phyloP scores from a whole-genome alignment of 2,329 filamentous ascomycete species.

The Rasamsonia emersonii region DNA sequence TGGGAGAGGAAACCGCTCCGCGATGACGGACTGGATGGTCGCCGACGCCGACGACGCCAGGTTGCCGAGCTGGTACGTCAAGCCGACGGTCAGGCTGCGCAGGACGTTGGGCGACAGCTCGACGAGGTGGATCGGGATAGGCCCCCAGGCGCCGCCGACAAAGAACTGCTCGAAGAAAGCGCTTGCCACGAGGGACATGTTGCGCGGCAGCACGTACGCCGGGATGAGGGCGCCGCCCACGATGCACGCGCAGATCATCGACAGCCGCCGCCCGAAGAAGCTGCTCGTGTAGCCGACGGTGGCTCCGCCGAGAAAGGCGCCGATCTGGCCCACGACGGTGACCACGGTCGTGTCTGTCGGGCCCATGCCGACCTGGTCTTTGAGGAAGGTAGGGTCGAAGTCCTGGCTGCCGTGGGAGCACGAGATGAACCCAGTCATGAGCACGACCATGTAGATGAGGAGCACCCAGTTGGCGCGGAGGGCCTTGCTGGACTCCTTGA shows the following conservation, averaged over 20 bases:
- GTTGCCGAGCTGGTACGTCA: constrained; percentile 33
- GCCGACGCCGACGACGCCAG: constrained; percentile 32
- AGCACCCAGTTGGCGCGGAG: constrained; percentile 26
- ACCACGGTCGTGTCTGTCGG: constrained; percentile 25
- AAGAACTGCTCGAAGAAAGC: constrained; percentile 32
- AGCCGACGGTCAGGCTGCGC: constrained; percentile 26
- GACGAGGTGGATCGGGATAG: constrained; percentile 30
- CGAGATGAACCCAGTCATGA: constrained; percentile 30
- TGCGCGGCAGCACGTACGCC: constrained; percentile 23
- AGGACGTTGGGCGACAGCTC: constrained; percentile 27
- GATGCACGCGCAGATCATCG: constrained; percentile 25
- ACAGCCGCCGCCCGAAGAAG: constrained; percentile 27
- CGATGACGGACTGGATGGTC: constrained; percentile 36
- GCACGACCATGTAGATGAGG: constrained; percentile 27
- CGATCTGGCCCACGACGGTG: constrained; percentile 26
- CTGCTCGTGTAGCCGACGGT: constrained; percentile 27
- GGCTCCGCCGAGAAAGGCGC: constrained; percentile 25
- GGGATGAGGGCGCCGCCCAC: constrained; percentile 27
- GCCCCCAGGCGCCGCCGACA: constrained; percentile 30
- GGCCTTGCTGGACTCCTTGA: constrained; percentile 13
- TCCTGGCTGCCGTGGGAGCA: constrained; percentile 30
- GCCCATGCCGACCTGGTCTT: constrained; percentile 23
- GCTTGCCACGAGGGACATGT: constrained; percentile 22
- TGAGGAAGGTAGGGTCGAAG: constrained; percentile 34
- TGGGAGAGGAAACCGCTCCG: constrained; percentile 32